Conservation (phyloP, 2,329 filamentous ascomycete species). For the Exophiala aquamarina region DNA sequence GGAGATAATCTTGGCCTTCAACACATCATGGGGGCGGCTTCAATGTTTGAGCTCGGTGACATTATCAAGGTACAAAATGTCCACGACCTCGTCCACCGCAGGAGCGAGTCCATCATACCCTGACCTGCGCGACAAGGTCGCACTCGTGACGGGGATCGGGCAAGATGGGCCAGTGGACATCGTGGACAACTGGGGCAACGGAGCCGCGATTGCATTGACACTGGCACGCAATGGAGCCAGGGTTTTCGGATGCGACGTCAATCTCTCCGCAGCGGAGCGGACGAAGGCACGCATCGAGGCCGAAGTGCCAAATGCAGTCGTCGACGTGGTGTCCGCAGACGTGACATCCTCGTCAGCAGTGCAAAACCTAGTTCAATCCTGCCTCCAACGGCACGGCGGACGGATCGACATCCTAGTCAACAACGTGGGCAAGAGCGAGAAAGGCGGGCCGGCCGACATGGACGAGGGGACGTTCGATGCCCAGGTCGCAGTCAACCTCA, state of each 20-base stretch:
- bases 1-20: too few species aligned
- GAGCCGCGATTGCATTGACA: slow-evolving; percentile 17
- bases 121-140: slow-evolving; percentile 17
- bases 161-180: slow-evolving; percentile 10
- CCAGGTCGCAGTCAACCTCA: slow-evolving; percentile 57
- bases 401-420: slow-evolving; percentile 62
- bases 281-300: slow-evolving; percentile 15
- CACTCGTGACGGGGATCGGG: slow-evolving; percentile 20
- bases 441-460: slow-evolving; percentile 51
- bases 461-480: slow-evolving; percentile 51
- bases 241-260: slow-evolving; percentile 21
- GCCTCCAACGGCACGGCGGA: slow-evolving; percentile 50
- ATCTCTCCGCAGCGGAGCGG: slow-evolving; percentile 10
- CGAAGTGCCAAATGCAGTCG: slow-evolving; percentile 9
- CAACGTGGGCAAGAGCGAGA: slow-evolving; percentile 60
- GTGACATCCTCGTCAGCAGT: slow-evolving; percentile 47
- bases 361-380: slow-evolving; percentile 53
- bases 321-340: slow-evolving; percentile 15
- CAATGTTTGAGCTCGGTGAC: too few species aligned
- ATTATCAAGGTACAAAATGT: too few species aligned
- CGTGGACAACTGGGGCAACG: slow-evolving; percentile 20
- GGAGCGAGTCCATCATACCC: slow-evolving; percentile 3
- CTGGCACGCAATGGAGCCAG: slow-evolving; percentile 21
- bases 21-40: too few species aligned
- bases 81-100: too few species aligned